Base-by-base conservation (phyloP, 2,329 filamentous ascomycete genomes). In the Trichophaea hybrida region DNA sequence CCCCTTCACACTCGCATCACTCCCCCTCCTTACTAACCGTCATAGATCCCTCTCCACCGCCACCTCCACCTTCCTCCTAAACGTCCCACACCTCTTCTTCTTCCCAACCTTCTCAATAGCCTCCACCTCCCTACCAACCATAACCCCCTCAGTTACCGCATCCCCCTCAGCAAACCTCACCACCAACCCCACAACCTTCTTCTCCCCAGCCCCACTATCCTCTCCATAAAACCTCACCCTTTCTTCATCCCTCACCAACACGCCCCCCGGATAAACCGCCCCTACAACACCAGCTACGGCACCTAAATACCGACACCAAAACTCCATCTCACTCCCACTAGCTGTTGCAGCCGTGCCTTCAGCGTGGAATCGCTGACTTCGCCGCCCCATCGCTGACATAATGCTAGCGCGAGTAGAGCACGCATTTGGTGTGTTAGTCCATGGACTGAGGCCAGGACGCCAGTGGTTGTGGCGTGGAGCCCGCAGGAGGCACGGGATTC, bases 311-410 rank as follows among this genome's bases (percentile, higher is more conserved):
- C 75, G 76, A 57, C 78, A 77, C 83, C 82, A 86, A 82, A 83
- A 86, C 8, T 77, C 73, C 59, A 78, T 74, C 64, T 77, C 75
- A 0, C 73, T 70, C 0, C 78, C 2, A 83, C 70, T 2, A 85
- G 73, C 38, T 73, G 71, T 43, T 76, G 72, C 35, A 86, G 73
- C 3, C 76, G 74, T 1, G 72, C 69, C 35, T 79, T 78, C 66
- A 83, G 81, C 3, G 73, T 69, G 6, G 75, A 69, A 65, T 85
- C 82, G 0, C 79, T 77, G 1, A 86, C 74, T 46, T 79, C 78
- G 1, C 81, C 82, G 15, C 82, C 85, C 81, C 88, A 94, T 65
- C 88, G 77, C 50, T 85, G 82, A 66, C 82, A 88, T 1, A 87
- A 75, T 1, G 84, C 78, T 3, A 94, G 74, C 0, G 81, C 86